A percentile compares a stretch with the other conserved stretches of the same genome.
Evolutionary conservation across 306 rosid species (phyloP).

Genomic region (Cucumis cinereus): DNA sequence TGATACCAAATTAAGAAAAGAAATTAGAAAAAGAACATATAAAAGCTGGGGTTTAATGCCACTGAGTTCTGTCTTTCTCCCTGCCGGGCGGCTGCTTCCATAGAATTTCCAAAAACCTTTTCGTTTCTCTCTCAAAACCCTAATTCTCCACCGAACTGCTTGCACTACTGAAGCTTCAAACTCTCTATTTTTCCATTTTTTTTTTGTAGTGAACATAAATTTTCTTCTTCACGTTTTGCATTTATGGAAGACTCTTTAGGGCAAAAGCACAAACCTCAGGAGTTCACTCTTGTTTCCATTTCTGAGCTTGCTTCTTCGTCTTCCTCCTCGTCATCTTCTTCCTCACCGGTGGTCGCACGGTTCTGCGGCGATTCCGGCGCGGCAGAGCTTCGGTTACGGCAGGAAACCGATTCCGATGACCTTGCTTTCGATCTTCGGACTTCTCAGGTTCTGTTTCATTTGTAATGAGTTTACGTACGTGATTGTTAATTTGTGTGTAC

Average conservation of each 20-base stretch:
- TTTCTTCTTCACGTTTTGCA: slow-evolving; percentile 16
- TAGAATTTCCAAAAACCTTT: slow-evolving; percentile 13
- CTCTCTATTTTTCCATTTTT: not conserved
- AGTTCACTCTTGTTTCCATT: slow-evolving; percentile 43
- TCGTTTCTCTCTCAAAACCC: slow-evolving; percentile 44
- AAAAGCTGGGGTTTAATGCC: slow-evolving; percentile 3
- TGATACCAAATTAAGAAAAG: too few relatives aligned
- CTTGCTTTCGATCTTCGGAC: slow-evolving; percentile 45
- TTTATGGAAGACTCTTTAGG: slow-evolving; percentile 43
- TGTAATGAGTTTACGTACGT: not conserved
- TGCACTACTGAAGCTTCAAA: not conserved
- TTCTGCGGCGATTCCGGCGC: slow-evolving; percentile 30
- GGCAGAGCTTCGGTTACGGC: slow-evolving; percentile 37
- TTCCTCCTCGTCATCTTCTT: slow-evolving; percentile 12
- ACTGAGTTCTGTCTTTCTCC: slow-evolving; percentile 2
- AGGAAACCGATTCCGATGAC: slow-evolving; percentile 27
- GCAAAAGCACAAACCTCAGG: slow-evolving; percentile 28
- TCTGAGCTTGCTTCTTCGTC: slow-evolving; percentile 40
- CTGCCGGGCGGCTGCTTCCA: slow-evolving; percentile 51
- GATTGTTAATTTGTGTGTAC: not conserved
- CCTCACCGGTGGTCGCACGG: slow-evolving; percentile 54
- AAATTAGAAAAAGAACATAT: not conserved
- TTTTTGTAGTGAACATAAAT: not conserved
- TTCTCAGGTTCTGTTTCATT: slow-evolving; percentile 37
- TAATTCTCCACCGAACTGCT: slow-evolving; percentile 18